A percentile compares a stretch with the other conserved stretches of the same genome.
Evolutionary conservation across 305 asterid genomes (phyloP).

Genomic region (Fraxinus nigra): DNA sequence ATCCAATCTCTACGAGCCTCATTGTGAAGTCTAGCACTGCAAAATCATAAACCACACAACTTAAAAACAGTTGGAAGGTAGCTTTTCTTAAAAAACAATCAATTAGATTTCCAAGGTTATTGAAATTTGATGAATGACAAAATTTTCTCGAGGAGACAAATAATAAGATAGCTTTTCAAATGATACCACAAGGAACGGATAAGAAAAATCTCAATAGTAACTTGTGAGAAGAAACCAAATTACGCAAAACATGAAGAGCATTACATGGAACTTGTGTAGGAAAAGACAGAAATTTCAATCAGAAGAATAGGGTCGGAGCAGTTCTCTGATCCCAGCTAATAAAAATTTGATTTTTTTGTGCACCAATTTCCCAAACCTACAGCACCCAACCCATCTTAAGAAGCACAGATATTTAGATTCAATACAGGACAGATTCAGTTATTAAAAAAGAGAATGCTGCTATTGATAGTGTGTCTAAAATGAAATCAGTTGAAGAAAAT

Average conservation of each 20-base stretch:
- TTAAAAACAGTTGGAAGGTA: slow-evolving; percentile 22
- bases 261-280: neutral
- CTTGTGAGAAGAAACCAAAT: slow-evolving; percentile 4
- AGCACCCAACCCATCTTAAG: slow-evolving; percentile 9
- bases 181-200: slow-evolving; percentile 16
- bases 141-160: neutral
- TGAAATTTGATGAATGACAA: neutral
- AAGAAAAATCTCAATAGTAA: slow-evolving; percentile 12
- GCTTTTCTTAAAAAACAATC: slow-evolving; percentile 12
- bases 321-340: neutral
- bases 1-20: slow-evolving; percentile 78
- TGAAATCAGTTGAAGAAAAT: neutral
- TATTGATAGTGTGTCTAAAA: neutral
- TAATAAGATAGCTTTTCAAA: slow-evolving; percentile 6
- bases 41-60: slow-evolving; percentile 20
- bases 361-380: neutral
- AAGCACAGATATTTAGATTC: slow-evolving; percentile 9
- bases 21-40: slow-evolving; percentile 90
- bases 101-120: slow-evolving; percentile 14
- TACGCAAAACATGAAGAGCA: neutral
- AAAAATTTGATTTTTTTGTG: neutral
- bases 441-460: neutral
- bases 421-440: neutral
- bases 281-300: neutral
- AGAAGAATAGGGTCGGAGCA: slow-evolving; percentile 2